Conservation (phyloP, 2,329 filamentous ascomycete species). For the Penicillium sp. region DNA sequence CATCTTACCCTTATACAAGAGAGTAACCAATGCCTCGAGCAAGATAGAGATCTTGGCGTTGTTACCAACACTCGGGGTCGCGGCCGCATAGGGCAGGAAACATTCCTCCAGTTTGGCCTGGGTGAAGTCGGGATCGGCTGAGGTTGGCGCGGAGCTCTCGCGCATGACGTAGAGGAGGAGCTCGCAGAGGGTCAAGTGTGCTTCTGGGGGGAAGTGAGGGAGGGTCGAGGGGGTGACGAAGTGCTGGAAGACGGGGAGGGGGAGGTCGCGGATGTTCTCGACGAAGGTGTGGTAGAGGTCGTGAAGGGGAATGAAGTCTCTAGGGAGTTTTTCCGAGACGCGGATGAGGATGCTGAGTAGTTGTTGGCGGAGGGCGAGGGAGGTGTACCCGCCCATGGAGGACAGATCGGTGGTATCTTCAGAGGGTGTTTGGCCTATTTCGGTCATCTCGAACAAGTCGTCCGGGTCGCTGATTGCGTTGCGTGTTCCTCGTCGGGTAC, state of each 20-base stretch:
- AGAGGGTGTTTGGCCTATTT: conserved; percentile 7
- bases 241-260: conserved; percentile 46
- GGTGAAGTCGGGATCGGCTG: conserved; percentile 45
- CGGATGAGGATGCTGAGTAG: conserved; percentile 43
- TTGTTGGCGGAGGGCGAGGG: conserved; percentile 45
- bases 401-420: conserved; percentile 22
- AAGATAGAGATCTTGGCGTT: conserved; percentile 70
- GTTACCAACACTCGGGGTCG: conserved; percentile 57
- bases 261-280: conserved; percentile 46
- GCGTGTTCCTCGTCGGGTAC: conserved; percentile 31
- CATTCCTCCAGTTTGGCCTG: conserved; percentile 53
- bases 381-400: conserved; percentile 37
- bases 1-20: conserved; percentile 43
- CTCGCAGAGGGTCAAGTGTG: conserved; percentile 53
- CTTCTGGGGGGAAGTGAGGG: conserved; percentile 35
- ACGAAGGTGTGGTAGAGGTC: conserved; percentile 45
- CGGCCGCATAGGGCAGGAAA: conserved; percentile 64
- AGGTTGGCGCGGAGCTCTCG: conserved; percentile 39
- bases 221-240: conserved; percentile 47
- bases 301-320: conserved; percentile 36
- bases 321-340: conserved; percentile 36
- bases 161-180: conserved; percentile 51
- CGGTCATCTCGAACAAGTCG: conserved; percentile 8
- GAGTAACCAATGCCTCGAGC: conserved; percentile 61
- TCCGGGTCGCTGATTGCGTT: conserved; percentile 7